Conservation (phyloP, 192 early-diverging fungal species). For the Coemansia furcata region DNA sequence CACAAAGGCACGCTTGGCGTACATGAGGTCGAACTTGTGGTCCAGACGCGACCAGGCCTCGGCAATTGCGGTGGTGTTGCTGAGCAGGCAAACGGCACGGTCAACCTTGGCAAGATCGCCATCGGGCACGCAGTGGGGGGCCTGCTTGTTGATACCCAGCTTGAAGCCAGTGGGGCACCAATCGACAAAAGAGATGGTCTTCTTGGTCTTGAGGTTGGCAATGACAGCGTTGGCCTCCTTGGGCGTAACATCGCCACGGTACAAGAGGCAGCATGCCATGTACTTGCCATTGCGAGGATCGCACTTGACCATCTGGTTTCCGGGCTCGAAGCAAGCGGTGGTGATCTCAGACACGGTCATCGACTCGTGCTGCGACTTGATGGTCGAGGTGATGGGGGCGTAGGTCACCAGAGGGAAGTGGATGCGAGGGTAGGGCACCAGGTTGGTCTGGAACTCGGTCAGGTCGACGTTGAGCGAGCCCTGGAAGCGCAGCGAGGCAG, state of each 20-base stretch:
- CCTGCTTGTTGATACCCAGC: conserved; percentile 96
- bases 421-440: conserved; percentile 99
- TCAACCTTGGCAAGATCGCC: conserved; percentile 96
- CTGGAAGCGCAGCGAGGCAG: conserved; percentile 97
- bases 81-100: conserved; percentile 97
- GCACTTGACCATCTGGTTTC: conserved; percentile 99
- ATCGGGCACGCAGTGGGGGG: conserved; percentile 86
- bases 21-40: conserved; percentile 99
- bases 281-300: conserved; percentile 97
- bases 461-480: conserved; percentile 99
- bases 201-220: conserved; percentile 89
- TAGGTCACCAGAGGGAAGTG: conserved; percentile 99
- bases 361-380: conserved; percentile 97
- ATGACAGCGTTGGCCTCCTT: conserved; percentile 96
- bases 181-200: conserved; percentile 97
- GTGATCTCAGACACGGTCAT: conserved; percentile 95
- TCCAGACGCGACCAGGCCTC: conserved; percentile 99
- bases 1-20: conserved; percentile 99
- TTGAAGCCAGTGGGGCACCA: conserved; percentile 99
- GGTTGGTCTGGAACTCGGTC: conserved; percentile 99
- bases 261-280: conserved; percentile 98
- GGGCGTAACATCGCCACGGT: conserved; percentile 98
- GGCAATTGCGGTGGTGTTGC: conserved; percentile 99
- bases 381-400: conserved; percentile 89
- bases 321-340: conserved; percentile 94